phyloP scores from a whole-genome alignment of 2,329 filamentous ascomycete genomes.

The Madurella mycetomatis region DNA sequence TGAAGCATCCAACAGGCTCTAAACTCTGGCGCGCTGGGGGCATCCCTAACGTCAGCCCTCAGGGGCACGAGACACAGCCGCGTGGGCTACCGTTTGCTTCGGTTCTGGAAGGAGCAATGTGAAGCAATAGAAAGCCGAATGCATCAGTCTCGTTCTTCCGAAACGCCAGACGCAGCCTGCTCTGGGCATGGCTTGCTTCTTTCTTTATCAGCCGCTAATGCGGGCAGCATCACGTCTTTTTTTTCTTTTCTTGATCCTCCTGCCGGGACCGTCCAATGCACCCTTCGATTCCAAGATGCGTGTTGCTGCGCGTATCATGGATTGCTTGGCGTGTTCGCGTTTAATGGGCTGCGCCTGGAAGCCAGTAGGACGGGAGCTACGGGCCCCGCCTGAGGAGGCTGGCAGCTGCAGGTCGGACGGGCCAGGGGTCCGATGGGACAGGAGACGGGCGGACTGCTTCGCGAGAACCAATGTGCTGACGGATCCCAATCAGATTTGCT shows the following conservation, averaged over 20 bases:
- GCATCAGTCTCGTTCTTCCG: no score
- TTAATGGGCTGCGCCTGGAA: conserved; percentile 24
- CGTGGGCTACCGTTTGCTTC: neutral
- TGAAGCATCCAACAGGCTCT: no score
- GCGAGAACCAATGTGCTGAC: no score
- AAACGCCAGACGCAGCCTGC: no score
- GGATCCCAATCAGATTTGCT: no score
- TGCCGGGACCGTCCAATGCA: conserved; percentile 7
- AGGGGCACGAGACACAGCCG: conserved; percentile 7
- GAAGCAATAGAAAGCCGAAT: no score
- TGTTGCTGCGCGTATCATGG: conserved; percentile 30
- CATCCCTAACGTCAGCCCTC: neutral
- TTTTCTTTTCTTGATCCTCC: conserved; percentile 17
- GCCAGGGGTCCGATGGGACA: neutral
- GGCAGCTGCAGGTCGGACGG: neutral
- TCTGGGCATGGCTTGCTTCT: conserved; percentile 1
- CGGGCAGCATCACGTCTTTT: conserved; percentile 18
- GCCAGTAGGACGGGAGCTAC: conserved; percentile 7
- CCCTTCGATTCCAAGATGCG: conserved; percentile 23
- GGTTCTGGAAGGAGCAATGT: neutral
- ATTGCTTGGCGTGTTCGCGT: conserved; percentile 27
- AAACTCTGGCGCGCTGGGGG: no score
- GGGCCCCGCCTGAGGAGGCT: conserved; percentile 8
- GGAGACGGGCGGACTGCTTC: neutral
- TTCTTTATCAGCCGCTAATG: conserved; percentile 25